A percentile compares a stretch with the other conserved stretches of the same genome.
phyloP scores from a whole-genome alignment of 768 basidiomycete genomes.

The Rhizopogon salebrosus region DNA sequence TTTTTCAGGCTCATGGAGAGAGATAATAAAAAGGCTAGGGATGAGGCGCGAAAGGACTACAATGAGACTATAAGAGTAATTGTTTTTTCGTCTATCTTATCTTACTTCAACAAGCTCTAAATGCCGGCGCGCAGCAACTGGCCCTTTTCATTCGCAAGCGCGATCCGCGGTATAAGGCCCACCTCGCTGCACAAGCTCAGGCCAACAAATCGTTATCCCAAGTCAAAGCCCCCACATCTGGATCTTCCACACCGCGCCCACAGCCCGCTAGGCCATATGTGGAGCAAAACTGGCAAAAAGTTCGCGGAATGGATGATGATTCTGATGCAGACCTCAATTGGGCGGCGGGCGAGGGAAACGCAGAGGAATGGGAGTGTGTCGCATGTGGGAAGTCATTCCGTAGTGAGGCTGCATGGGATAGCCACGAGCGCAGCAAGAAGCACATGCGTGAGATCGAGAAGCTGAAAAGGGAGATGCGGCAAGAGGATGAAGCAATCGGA shows the following conservation, averaged over 20 bases:
- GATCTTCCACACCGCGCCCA: slow-evolving; percentile 26
- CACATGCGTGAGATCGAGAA: slow-evolving; percentile 84
- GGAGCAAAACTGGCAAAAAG: slow-evolving; percentile 89
- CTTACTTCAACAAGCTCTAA: not conserved
- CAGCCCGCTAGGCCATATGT: slow-evolving; percentile 41
- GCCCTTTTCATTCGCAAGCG: slow-evolving; percentile 77
- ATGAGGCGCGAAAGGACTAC: slow-evolving; percentile 85
- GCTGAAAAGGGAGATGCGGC: slow-evolving; percentile 70
- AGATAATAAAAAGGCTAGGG: slow-evolving; percentile 90
- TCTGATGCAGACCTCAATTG: slow-evolving; percentile 66
- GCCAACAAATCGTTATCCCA: slow-evolving; percentile 19
- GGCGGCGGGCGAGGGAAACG: slow-evolving; percentile 65
- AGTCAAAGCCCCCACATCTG: slow-evolving; percentile 15
- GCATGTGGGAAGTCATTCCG: slow-evolving; percentile 86
- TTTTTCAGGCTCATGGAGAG: slow-evolving; percentile 78
- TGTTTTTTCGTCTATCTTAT: not conserved
- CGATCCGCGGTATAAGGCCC: slow-evolving; percentile 80
- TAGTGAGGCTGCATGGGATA: slow-evolving; percentile 92
- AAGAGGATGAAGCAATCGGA: slow-evolving; percentile 65
- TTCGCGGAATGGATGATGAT: slow-evolving; percentile 24
- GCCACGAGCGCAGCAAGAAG: slow-evolving; percentile 94
- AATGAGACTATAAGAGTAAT: slow-evolving; percentile 82
- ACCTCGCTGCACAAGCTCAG: slow-evolving; percentile 46
- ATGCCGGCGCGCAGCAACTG: slow-evolving; percentile 47
- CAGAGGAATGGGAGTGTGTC: slow-evolving; percentile 93